A percentile compares a stretch with the other conserved stretches of the same genome.
These are phyloP conservation scores for Talaromyces ruber DNA, from an alignment of 495 filamentous ascomycete genomes.

Conservation along the genomic window DNA sequence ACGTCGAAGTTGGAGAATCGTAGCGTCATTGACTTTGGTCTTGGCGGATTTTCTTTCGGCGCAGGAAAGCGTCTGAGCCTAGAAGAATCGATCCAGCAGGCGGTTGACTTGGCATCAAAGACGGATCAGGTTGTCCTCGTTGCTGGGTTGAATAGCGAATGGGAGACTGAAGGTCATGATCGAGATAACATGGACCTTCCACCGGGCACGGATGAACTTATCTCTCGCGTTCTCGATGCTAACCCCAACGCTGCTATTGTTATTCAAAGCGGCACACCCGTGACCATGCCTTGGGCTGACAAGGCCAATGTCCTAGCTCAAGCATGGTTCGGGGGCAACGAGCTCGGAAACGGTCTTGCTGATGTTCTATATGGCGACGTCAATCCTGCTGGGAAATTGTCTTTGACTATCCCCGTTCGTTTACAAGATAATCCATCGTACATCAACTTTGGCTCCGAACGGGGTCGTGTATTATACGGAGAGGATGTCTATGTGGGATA, in stretches of 20 bases:
- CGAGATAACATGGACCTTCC: conserved; percentile 78
- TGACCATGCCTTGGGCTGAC: conserved; percentile 75
- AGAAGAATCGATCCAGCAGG: conserved; percentile 57
- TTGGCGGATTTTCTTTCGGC: conserved; percentile 73
- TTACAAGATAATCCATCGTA: conserved; percentile 69
- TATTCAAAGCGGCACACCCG: conserved; percentile 76
- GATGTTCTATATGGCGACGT: conserved; percentile 47
- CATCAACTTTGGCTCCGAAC: conserved; percentile 72
- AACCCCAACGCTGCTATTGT: conserved; percentile 73
- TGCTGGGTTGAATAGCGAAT: conserved; percentile 74
- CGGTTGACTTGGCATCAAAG: conserved; percentile 50
- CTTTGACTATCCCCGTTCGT: conserved; percentile 54
- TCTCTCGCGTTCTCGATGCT: conserved; percentile 57
- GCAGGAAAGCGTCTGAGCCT: conserved; percentile 59
- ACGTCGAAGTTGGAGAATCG: conserved; percentile 50
- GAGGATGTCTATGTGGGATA: conserved; percentile 81
- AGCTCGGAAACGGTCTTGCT: conserved; percentile 56
- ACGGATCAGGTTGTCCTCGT: conserved; percentile 71
- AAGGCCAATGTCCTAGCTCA: conserved; percentile 61
- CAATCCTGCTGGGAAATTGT: conserved; percentile 50
- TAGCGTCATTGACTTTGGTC: conserved; percentile 44
- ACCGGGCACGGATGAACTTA: conserved; percentile 65
- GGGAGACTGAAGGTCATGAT: conserved; percentile 86
- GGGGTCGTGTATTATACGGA: conserved; percentile 65
- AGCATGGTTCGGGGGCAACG: conserved; percentile 65